These are phyloP conservation scores for Volvariella surrecta DNA, from an alignment of 1,284 basidiomycete species.

Conservation along the genomic window DNA sequence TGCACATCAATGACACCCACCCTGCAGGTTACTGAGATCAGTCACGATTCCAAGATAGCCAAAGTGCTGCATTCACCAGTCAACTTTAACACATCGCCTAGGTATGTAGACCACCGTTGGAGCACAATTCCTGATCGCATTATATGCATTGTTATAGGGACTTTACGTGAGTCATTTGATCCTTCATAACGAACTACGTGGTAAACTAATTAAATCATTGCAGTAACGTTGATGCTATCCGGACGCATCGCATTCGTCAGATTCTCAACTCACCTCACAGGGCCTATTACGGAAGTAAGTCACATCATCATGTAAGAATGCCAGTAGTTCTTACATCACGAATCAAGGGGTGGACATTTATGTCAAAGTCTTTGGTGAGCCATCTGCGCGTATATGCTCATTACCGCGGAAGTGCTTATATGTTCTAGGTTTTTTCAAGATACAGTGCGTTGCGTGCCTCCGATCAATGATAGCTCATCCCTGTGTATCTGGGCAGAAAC, in stretches of 20 bases:
- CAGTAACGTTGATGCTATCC: constrained; percentile 73
- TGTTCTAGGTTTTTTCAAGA: constrained; percentile 46
- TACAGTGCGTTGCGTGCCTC: constrained; percentile 33
- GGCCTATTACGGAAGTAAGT: constrained; percentile 70
- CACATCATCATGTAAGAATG: neutral
- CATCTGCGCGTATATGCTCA: constrained; percentile 1
- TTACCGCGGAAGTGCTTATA: neutral
- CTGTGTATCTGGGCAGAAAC: constrained; percentile 28
- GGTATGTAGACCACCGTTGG: constrained; percentile 27
- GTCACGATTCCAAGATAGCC: constrained; percentile 72
- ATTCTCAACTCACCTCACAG: constrained; percentile 50
- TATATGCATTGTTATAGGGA: too few relatives aligned
- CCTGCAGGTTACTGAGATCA: constrained; percentile 67
- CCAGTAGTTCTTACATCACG: constrained; percentile 3
- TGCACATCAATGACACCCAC: neutral
- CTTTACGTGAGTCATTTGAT: constrained; percentile 46
- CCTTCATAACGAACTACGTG: neutral
- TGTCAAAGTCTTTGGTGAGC: constrained; percentile 69
- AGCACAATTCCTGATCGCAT: constrained; percentile 2
- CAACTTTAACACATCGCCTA: constrained; percentile 77
- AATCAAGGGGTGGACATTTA: constrained; percentile 55
- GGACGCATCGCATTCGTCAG: constrained; percentile 71
- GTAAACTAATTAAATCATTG: neutral
- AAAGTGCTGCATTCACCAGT: constrained; percentile 68
- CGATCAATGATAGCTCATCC: constrained; percentile 1